Percentiles rank a stretch among this genome's conserved stretches.
Evolutionary conservation across 2,329 filamentous ascomycete genomes (phyloP).

Genomic region (Pleoardoris graminearum): DNA sequence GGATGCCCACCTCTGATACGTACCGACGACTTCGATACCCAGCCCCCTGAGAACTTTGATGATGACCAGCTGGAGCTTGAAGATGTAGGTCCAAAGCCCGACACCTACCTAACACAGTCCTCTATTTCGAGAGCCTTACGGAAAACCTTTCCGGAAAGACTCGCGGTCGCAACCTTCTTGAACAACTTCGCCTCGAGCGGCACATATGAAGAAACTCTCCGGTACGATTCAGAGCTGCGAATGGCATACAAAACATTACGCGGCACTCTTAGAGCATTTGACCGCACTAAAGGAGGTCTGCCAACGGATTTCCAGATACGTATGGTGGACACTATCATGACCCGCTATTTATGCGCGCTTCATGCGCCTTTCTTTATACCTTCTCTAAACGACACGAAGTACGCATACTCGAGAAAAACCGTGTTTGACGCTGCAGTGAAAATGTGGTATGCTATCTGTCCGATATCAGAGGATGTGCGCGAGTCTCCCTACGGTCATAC

Average conservation of each 20-base stretch:
- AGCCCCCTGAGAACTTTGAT: constrained; percentile 46
- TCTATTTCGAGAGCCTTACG: constrained; percentile 45
- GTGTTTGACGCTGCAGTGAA: constrained; percentile 32
- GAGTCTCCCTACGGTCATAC: neutral
- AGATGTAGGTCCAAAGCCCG: constrained; percentile 32
- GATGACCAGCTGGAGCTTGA: constrained; percentile 44
- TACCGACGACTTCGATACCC: constrained; percentile 43
- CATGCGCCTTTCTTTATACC: constrained; percentile 32
- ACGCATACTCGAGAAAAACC: constrained; percentile 33
- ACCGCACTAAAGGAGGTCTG: neutral
- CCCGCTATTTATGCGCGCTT: constrained; percentile 30
- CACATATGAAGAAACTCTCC: constrained; percentile 35
- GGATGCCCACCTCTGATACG: constrained; percentile 44
- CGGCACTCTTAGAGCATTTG: constrained; percentile 20
- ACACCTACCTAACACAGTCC: constrained; percentile 36
- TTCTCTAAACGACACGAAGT: constrained; percentile 25
- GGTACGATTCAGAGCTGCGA: constrained; percentile 25
- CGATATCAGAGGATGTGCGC: neutral
- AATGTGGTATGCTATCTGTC: constrained; percentile 27
- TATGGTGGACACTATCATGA: constrained; percentile 30
- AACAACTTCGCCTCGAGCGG: constrained; percentile 28
- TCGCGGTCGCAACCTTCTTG: constrained; percentile 40
- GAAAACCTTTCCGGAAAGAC: constrained; percentile 43
- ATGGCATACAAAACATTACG: constrained; percentile 25
- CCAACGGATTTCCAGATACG: constrained; percentile 22